Percentiles rank a stretch among this genome's conserved stretches.
phyloP scores from a whole-genome alignment of 208 protist species.

The Trypanosoma grayi region DNA sequence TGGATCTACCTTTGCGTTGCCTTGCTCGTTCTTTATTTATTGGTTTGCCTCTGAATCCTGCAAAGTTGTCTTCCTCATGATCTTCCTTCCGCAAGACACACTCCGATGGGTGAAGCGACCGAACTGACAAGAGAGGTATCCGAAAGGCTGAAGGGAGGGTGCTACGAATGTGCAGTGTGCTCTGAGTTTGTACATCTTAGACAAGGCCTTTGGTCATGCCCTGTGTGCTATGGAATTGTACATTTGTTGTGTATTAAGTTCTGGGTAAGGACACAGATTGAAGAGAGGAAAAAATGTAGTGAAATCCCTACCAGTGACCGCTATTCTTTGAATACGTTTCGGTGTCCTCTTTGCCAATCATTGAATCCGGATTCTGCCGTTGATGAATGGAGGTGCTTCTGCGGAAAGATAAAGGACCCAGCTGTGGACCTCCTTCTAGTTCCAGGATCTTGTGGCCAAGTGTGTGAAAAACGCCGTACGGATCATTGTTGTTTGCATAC shows the following conservation, averaged over 20 bases:
- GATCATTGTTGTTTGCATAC: constrained; percentile 64
- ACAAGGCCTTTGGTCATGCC: constrained; percentile 61
- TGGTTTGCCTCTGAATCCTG: no score
- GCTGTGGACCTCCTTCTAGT: constrained; percentile 57
- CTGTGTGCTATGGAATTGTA: constrained; percentile 65
- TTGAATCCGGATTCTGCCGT: constrained; percentile 22
- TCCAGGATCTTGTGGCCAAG: constrained; percentile 74
- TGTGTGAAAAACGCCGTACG: constrained; percentile 49
- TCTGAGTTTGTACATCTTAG: constrained; percentile 45
- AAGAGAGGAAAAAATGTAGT: constrained; percentile 46
- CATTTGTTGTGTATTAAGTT: constrained; percentile 65
- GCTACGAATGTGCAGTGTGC: constrained; percentile 76
- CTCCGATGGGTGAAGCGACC: constrained; percentile 10
- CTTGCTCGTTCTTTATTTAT: no score
- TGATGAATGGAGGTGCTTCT: constrained; percentile 65
- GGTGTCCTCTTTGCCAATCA: constrained; percentile 71
- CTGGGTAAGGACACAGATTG: constrained; percentile 49
- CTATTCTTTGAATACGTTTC: constrained; percentile 38
- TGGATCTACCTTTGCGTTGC: no score
- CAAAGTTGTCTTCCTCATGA: no score
- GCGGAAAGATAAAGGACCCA: constrained; percentile 65
- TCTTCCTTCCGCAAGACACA: no score
- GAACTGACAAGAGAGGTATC: constrained; percentile 34
- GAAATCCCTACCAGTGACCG: constrained; percentile 1
- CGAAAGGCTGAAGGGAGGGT: constrained; percentile 43